These are phyloP conservation scores for Chlorella sp. DNA, from an alignment of 139 green algal genomes.

Conservation along the genomic window DNA sequence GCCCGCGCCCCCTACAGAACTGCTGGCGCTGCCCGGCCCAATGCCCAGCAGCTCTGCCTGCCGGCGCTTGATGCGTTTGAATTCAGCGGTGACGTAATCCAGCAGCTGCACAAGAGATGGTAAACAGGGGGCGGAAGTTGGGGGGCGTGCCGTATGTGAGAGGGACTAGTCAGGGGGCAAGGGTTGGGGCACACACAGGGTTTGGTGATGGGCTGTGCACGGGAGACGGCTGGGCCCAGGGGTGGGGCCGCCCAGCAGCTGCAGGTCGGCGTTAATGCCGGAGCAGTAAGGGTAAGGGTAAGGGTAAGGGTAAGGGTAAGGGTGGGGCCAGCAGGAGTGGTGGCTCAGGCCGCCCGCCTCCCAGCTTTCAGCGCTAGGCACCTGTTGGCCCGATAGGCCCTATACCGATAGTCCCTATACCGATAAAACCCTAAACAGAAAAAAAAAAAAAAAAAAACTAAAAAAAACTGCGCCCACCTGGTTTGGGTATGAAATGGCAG, in stretches of 20 bases:
- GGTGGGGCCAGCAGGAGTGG: constrained; percentile 1
- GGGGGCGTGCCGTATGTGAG: too few relatives aligned
- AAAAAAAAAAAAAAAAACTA: too few relatives aligned
- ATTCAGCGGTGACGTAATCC: constrained; percentile 59
- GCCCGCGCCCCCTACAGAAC: background rate
- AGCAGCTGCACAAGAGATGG: constrained; percentile 41
- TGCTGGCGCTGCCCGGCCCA: background rate
- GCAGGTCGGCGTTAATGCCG: background rate
- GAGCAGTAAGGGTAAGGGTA: too few relatives aligned
- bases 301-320: too few relatives aligned
- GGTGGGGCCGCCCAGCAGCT: background rate
- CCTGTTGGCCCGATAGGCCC: too few relatives aligned
- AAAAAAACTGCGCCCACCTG: background rate
- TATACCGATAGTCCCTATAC: too few relatives aligned
- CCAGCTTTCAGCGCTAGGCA: too few relatives aligned
- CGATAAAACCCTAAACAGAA: too few relatives aligned
- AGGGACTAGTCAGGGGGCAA: background rate
- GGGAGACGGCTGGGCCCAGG: background rate
- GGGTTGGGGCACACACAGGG: too few relatives aligned
- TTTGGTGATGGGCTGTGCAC: background rate
- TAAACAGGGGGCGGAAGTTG: background rate
- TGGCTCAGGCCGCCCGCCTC: too few relatives aligned
- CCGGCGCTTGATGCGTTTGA: constrained; percentile 67
- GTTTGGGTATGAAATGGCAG: constrained; percentile 80
- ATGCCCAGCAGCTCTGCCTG: constrained; percentile 74